phyloP scores from a whole-genome alignment of 2,329 filamentous ascomycete genomes.

The Microcyclospora pomicola region DNA sequence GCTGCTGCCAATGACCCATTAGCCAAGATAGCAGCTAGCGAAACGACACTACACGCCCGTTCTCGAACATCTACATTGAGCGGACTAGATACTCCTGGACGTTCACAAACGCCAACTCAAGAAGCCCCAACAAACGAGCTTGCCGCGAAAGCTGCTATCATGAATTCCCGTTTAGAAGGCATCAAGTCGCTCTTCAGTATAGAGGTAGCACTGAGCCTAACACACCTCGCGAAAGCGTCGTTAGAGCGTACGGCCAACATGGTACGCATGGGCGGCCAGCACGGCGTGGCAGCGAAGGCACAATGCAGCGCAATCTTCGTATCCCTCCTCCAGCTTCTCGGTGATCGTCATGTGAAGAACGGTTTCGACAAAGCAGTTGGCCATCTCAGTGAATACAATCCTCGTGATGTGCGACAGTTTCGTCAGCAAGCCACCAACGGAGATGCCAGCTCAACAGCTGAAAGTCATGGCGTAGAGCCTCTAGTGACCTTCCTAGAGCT shows the following conservation, averaged over 20 bases:
- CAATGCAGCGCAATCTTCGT: conserved; percentile 89
- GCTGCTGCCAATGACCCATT: conserved; percentile 6
- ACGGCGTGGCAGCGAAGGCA: conserved; percentile 66
- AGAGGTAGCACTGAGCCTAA: conserved; percentile 79
- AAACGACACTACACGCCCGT: conserved; percentile 10
- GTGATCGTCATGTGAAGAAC: conserved; percentile 73
- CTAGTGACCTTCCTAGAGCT: conserved; percentile 92
- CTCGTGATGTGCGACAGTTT: conserved; percentile 60
- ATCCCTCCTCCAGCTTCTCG: conserved; percentile 66
- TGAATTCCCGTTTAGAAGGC: conserved; percentile 86
- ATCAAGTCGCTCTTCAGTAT: conserved; percentile 94
- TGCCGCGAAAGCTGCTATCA: conserved; percentile 92
- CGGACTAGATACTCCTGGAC: conserved; percentile 12
- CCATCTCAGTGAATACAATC: conserved; percentile 83
- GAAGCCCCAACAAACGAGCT: conserved; percentile 81
- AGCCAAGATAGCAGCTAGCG: conserved; percentile 15
- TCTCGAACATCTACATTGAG: conserved; percentile 17
- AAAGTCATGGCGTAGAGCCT: conserved; percentile 56
- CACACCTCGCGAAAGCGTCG: conserved; percentile 76
- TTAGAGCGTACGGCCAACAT: conserved; percentile 77
- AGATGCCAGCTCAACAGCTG: conserved; percentile 2
- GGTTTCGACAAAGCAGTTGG: conserved; percentile 88
- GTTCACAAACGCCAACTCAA: conserved; percentile 23
- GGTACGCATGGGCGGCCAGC: conserved; percentile 60
- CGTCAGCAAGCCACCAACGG: conserved; percentile 9